Conservation (phyloP, 2,329 filamentous ascomycete genomes). For the Chaetomium sp. region DNA sequence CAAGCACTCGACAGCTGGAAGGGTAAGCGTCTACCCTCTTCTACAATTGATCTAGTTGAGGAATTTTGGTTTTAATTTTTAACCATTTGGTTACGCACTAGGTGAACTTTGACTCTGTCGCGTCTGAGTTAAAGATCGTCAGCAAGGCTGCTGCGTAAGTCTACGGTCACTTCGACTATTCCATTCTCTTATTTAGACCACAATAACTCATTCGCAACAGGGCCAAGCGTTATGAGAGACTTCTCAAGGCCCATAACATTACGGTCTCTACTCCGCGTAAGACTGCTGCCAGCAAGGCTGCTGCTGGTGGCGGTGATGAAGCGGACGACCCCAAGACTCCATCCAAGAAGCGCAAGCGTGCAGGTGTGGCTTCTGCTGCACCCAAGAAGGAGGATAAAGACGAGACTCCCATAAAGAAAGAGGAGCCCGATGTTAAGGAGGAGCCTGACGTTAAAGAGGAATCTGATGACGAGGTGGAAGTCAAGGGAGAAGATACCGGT, state of each 20-base stretch:
- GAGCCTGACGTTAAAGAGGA: conserved; percentile 16
- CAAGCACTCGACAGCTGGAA: conserved; percentile 51
- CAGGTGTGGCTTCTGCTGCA: neutral
- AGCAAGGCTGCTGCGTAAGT: conserved; percentile 65
- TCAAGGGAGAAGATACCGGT: conserved; percentile 11
- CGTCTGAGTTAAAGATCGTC: conserved; percentile 55
- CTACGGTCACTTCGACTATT: neutral
- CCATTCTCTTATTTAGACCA: neutral
- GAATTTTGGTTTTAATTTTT: neutral
- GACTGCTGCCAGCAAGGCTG: neutral
- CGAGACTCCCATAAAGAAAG: conserved; percentile 20
- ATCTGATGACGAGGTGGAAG: neutral
- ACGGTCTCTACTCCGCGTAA: conserved; percentile 4
- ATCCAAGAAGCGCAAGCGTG: conserved; percentile 12
- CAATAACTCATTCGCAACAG: conserved; percentile 8
- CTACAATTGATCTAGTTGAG: neutral
- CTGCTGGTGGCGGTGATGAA: neutral
- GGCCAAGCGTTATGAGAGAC: conserved; percentile 26
- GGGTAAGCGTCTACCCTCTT: conserved; percentile 36
- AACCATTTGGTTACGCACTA: conserved; percentile 34
- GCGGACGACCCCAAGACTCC: conserved; percentile 5
- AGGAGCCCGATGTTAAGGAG: conserved; percentile 8
- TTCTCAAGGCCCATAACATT: conserved; percentile 23
- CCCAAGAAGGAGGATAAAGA: conserved; percentile 5
- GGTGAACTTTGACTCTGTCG: conserved; percentile 62